Percentiles rank a stretch among this genome's conserved stretches.
phyloP scores from a whole-genome alignment of 192 early-diverging fungal species.

The Geranomyces michiganensis region DNA sequence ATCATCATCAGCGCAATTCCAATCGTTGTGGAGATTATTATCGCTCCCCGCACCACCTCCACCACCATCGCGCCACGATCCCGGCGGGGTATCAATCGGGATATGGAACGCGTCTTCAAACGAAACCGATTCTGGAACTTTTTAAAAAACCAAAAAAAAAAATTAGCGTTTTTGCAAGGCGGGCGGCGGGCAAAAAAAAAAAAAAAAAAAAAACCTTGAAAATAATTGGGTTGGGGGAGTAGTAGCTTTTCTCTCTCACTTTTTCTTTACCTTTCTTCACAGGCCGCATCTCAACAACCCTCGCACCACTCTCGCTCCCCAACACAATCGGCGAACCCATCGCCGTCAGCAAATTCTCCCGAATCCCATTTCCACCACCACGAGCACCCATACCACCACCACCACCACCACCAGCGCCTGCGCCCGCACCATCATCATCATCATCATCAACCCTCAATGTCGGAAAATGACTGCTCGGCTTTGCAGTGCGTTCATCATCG shows the following conservation, averaged over 20 bases:
- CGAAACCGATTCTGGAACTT: conserved; percentile 13
- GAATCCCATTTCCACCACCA: neutral
- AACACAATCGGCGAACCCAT: conserved; percentile 25
- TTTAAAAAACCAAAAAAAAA: neutral
- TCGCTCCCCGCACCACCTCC: neutral
- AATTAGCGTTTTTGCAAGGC: neutral
- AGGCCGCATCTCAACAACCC: neutral
- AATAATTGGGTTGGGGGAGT: neutral
- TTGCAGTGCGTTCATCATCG: neutral
- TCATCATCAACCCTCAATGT: neutral
- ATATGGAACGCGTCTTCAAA: conserved; percentile 36
- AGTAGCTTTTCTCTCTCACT: too few relatives aligned
- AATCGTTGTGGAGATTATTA: neutral
- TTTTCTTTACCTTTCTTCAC: neutral
- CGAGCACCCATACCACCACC: too few relatives aligned
- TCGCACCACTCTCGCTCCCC: neutral
- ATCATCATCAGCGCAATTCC: neutral
- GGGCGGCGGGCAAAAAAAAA: neutral
- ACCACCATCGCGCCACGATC: neutral
- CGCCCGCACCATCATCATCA: neutral
- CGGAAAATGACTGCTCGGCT: conserved; percentile 19
- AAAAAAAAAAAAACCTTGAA: too few relatives aligned
- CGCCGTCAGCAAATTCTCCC: conserved; percentile 19
- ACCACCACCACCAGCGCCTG: too few relatives aligned
- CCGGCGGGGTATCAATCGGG: neutral